Percentiles rank a stretch among this genome's conserved stretches.
phyloP scores from a whole-genome alignment of 2,329 filamentous ascomycete genomes.

The Fusarium hainanense region DNA sequence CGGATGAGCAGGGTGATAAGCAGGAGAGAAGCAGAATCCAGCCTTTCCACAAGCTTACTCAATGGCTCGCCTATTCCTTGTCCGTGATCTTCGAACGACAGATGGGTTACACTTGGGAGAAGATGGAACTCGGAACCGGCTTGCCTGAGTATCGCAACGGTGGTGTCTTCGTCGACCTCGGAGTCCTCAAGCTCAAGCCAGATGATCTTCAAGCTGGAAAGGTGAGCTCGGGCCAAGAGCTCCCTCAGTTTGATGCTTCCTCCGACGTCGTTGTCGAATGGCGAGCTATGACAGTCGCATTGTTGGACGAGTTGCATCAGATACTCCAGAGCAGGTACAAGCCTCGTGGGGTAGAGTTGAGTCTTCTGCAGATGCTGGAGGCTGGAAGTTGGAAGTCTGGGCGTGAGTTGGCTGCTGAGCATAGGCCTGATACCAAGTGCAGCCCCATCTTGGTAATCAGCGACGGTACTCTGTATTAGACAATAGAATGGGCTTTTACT shows the following conservation, averaged over 20 bases:
- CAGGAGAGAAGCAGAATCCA: conserved; percentile 51
- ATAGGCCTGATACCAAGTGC: conserved; percentile 81
- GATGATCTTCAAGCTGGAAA: conserved; percentile 56
- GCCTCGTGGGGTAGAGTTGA: conserved; percentile 47
- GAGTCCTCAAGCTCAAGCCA: conserved; percentile 62
- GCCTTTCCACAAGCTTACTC: conserved; percentile 72
- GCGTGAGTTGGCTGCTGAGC: conserved; percentile 82
- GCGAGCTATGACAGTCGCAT: conserved; percentile 67
- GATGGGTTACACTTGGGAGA: conserved; percentile 62
- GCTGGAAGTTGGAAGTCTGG: conserved; percentile 73
- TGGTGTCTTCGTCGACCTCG: conserved; percentile 72
- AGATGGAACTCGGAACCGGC: conserved; percentile 69
- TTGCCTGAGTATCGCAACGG: conserved; percentile 80
- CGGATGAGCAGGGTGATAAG: not conserved
- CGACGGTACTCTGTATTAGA: conserved; percentile 30
- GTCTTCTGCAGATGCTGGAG: conserved; percentile 63
- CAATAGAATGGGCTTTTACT: rapidly evolving
- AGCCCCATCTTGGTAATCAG: conserved; percentile 73
- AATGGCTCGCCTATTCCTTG: conserved; percentile 79
- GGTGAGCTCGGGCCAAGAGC: conserved; percentile 55
- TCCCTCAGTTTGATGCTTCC: conserved; percentile 63
- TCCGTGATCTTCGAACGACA: conserved; percentile 71
- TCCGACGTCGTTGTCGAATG: conserved; percentile 71
- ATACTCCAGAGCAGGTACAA: conserved; percentile 46
- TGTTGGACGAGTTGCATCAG: conserved; percentile 62